A percentile compares a stretch with the other conserved stretches of the same genome.
These are phyloP conservation scores for Lentinula aciculospora DNA, from an alignment of 768 basidiomycete genomes.

Conservation along the genomic window DNA sequence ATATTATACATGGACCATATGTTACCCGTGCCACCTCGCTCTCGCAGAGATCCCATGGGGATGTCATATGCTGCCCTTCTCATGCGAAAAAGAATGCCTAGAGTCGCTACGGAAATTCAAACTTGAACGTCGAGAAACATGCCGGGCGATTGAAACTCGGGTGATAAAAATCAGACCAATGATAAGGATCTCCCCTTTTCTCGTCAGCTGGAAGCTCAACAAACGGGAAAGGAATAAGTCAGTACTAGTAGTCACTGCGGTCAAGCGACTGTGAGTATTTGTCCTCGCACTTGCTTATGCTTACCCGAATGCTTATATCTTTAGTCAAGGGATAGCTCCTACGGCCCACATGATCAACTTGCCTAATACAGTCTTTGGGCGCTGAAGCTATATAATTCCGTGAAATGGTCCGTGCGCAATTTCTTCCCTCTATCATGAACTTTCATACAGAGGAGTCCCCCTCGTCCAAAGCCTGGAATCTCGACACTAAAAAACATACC, in stretches of 20 bases:
- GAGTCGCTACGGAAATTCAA: neutral
- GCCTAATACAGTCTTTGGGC: neutral
- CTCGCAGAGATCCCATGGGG: neutral
- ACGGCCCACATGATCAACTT: too few relatives aligned
- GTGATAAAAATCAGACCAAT: neutral
- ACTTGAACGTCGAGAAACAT: too few relatives aligned
- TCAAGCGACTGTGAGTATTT: too few relatives aligned
- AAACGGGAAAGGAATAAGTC: too few relatives aligned
- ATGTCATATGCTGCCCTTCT: too few relatives aligned
- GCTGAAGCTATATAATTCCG: too few relatives aligned
- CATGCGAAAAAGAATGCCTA: too few relatives aligned
- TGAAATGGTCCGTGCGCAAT: neutral
- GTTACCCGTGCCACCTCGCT: neutral
- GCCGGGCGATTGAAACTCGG: too few relatives aligned
- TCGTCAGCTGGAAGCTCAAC: neutral
- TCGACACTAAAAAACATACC: conserved; percentile 50
- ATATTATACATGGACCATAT: neutral
- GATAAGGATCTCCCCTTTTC: neutral
- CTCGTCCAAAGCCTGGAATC: neutral
- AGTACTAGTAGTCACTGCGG: too few relatives aligned
- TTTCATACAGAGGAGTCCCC: neutral
- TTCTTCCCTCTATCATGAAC: neutral
- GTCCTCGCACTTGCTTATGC: too few relatives aligned
- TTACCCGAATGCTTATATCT: too few relatives aligned
- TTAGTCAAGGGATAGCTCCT: too few relatives aligned